Evolutionary conservation across 2,329 filamentous ascomycete genomes (phyloP).

Genomic region (Cladorrhinum sp.): DNA sequence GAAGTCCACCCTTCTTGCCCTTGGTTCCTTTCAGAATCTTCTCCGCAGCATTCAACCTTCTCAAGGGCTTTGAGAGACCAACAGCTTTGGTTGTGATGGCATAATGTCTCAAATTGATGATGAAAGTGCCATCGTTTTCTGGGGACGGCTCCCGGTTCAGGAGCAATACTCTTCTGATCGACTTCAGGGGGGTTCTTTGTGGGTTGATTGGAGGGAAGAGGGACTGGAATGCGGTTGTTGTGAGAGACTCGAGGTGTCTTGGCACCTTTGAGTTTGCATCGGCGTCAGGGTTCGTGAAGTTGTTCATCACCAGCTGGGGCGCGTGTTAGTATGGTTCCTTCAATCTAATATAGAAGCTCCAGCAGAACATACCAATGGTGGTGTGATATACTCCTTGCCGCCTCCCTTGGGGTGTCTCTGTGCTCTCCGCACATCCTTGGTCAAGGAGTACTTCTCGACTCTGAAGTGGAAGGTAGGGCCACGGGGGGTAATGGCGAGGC

Average conservation of each 20-base stretch:
- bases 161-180: slow-evolving; percentile 88
- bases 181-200: slow-evolving; percentile 80
- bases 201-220: slow-evolving; percentile 95
- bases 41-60: slow-evolving; percentile 81
- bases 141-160: slow-evolving; percentile 72
- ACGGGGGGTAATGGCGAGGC: slow-evolving; percentile 80
- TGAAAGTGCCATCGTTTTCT: slow-evolving; percentile 63
- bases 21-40: slow-evolving; percentile 63
- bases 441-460: slow-evolving; percentile 90
- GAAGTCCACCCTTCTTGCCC: slow-evolving; percentile 68
- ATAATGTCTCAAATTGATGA: slow-evolving; percentile 88
- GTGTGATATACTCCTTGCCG: slow-evolving; percentile 79
- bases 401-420: slow-evolving; percentile 79
- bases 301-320: slow-evolving; percentile 88
- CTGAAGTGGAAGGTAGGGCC: slow-evolving; percentile 93
- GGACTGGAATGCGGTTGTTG: slow-evolving; percentile 92
- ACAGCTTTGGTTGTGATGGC: slow-evolving; percentile 88
- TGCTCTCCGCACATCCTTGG: slow-evolving; percentile 82
- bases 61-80: slow-evolving; percentile 78
- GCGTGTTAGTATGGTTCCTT: slow-evolving; percentile 27
- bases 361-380: slow-evolving; percentile 64
- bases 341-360: background rate
- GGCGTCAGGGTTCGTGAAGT: slow-evolving; percentile 69
- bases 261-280: slow-evolving; percentile 70
- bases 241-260: slow-evolving; percentile 87